Conservation (phyloP, 139 green algal genomes). For the Auxenochlorella protothecoides region DNA sequence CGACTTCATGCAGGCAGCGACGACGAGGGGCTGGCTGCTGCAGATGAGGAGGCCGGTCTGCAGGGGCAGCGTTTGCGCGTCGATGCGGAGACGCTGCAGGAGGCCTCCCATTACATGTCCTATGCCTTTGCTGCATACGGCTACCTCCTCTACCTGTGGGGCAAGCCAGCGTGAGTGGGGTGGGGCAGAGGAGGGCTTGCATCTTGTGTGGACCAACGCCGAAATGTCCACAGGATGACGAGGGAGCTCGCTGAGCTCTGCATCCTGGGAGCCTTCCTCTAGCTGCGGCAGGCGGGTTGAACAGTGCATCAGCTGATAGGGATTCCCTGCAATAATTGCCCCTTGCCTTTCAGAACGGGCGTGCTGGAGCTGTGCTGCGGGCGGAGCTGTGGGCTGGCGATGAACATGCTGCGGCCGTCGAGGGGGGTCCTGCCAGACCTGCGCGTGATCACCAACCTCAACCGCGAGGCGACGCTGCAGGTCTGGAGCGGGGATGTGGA, state of each 20-base stretch:
- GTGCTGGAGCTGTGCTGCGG: slow-evolving; percentile 33
- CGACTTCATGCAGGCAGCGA: too few relatives aligned
- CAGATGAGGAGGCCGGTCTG: slow-evolving; percentile 6
- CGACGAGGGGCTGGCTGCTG: background rate
- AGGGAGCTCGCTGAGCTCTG: background rate
- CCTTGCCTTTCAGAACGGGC: slow-evolving; percentile 12
- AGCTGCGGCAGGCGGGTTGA: too few relatives aligned
- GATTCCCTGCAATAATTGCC: too few relatives aligned
- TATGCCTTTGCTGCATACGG: slow-evolving; percentile 45
- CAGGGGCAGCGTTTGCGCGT: slow-evolving; percentile 1
- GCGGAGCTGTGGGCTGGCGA: slow-evolving; percentile 20
- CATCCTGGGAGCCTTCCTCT: background rate
- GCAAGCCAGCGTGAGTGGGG: slow-evolving; percentile 6
- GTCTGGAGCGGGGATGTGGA: background rate
- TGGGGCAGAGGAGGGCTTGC: too few relatives aligned
- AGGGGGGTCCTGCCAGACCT: slow-evolving; percentile 13
- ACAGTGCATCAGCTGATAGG: too few relatives aligned
- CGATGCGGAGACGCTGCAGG: slow-evolving; percentile 8
- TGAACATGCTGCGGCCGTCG: slow-evolving; percentile 1
- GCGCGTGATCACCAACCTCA: slow-evolving; percentile 23
- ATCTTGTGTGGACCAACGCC: too few relatives aligned
- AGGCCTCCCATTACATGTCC: slow-evolving; percentile 26
- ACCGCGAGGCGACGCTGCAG: slow-evolving; percentile 40
- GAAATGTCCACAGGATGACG: too few relatives aligned
- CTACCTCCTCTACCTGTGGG: slow-evolving; percentile 40